Conservation (phyloP, 257 asterid species). For the Primulina huaijiensis region DNA sequence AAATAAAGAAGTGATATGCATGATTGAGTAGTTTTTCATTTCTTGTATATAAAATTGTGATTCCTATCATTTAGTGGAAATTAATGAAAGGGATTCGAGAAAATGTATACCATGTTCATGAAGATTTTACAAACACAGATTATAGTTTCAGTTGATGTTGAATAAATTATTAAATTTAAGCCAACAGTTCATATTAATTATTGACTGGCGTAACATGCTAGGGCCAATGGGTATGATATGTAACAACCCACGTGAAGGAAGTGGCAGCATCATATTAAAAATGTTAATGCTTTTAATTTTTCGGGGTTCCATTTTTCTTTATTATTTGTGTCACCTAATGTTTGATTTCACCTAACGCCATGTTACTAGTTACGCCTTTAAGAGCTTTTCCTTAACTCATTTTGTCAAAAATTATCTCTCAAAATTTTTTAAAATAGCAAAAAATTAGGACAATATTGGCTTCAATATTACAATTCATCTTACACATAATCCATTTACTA, state of each 20-base stretch:
- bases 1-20: background rate
- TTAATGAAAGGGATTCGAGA: slow-evolving; percentile 28
- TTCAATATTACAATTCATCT: background rate
- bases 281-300: background rate
- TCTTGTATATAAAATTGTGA: slow-evolving; percentile 17
- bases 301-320: background rate
- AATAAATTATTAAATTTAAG: too few relatives aligned
- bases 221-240: background rate
- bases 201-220: background rate
- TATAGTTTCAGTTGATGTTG: background rate
- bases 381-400: too few relatives aligned
- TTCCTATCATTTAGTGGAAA: slow-evolving; percentile 24
- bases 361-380: too few relatives aligned
- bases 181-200: background rate
- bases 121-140: background rate
- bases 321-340: background rate
- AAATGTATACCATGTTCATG: slow-evolving; percentile 2
- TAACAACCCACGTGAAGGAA: background rate
- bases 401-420: background rate
- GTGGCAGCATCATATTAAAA: background rate
- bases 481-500: background rate
- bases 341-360: background rate
- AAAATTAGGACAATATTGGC: background rate
- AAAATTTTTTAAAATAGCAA: too few relatives aligned
- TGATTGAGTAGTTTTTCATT: slow-evolving; percentile 9